Percentiles rank a stretch among this genome's conserved stretches.
Conservation (phyloP, 1,284 basidiomycete species). For the Ganoderma meredithae region DNA sequence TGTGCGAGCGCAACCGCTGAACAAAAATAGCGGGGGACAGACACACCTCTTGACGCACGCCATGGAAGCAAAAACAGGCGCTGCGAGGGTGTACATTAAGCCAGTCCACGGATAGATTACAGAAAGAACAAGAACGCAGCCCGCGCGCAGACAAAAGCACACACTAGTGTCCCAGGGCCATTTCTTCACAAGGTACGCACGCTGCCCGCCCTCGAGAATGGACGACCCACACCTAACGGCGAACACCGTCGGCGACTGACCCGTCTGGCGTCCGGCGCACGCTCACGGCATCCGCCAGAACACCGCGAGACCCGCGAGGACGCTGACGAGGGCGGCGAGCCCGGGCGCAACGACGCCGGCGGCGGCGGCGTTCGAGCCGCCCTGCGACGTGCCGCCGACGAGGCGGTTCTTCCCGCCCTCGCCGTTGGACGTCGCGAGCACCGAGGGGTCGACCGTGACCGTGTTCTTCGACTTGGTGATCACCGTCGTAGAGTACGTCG, state of each 20-base stretch:
- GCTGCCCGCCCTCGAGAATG: not conserved
- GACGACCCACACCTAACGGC: not conserved
- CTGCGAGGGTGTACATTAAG: slow-evolving; percentile 25
- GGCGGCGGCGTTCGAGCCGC: slow-evolving; percentile 38
- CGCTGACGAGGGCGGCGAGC: slow-evolving; percentile 18
- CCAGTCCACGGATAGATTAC: slow-evolving; percentile 21
- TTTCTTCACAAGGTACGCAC: not conserved
- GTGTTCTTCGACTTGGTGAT: slow-evolving; percentile 56
- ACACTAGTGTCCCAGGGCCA: not conserved
- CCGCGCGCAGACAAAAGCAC: slow-evolving; percentile 4
- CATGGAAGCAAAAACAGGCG: slow-evolving; percentile 11
- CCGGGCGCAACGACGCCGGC: slow-evolving; percentile 24
- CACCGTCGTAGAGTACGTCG: slow-evolving; percentile 65
- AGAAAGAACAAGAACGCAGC: slow-evolving; percentile 13
- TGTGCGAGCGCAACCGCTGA: not conserved
- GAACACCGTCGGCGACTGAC: not conserved
- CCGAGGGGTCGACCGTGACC: slow-evolving; percentile 37
- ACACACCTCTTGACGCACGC: slow-evolving; percentile 10
- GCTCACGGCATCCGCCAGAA: slow-evolving; percentile 23
- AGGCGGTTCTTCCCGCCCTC: slow-evolving; percentile 39
- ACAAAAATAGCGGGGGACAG: not conserved
- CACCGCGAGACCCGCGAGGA: slow-evolving; percentile 22
- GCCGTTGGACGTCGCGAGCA: slow-evolving; percentile 44
- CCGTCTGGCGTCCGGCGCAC: not conserved
- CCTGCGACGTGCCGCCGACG: slow-evolving; percentile 41